Conservation (phyloP, 441 rosid species). For the Pelargonium australe region DNA sequence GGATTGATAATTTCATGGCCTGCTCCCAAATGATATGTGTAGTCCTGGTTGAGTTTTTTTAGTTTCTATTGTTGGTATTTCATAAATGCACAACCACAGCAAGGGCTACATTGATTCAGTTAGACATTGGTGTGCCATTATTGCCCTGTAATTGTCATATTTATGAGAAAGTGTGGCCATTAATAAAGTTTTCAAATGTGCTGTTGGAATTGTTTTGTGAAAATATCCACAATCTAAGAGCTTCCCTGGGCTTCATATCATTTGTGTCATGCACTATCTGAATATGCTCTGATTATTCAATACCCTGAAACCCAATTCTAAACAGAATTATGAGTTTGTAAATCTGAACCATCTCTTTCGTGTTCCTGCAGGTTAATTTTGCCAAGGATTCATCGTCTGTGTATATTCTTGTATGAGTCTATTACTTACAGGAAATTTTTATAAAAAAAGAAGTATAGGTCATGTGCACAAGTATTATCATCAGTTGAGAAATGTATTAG, state of each 20-base stretch:
- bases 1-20: constrained; percentile 75
- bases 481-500: constrained; percentile 21
- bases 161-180: constrained; percentile 19
- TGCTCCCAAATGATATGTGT: constrained; percentile 37
- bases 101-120: constrained; percentile 15
- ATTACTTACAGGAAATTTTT: constrained; percentile 25
- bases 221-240: constrained; percentile 7
- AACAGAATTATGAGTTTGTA: constrained; percentile 37
- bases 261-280: not conserved
- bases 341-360: constrained; percentile 81
- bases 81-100: constrained; percentile 27
- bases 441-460: constrained; percentile 11
- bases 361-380: constrained; percentile 95
- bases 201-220: constrained; percentile 17
- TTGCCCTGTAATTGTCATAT: constrained; percentile 29
- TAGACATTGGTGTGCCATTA: constrained; percentile 14
- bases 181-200: constrained; percentile 17
- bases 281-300: constrained; percentile 15
- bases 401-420: constrained; percentile 35
- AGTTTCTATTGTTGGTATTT: constrained; percentile 22
- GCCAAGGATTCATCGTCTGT: constrained; percentile 73
- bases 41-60: constrained; percentile 34
- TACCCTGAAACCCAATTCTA: constrained; percentile 18
- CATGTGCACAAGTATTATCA: constrained; percentile 24
- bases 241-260: constrained; percentile 8